Evolutionary conservation across 768 basidiomycete species (phyloP).

Genomic region (Daedaleopsis sinensis): DNA sequence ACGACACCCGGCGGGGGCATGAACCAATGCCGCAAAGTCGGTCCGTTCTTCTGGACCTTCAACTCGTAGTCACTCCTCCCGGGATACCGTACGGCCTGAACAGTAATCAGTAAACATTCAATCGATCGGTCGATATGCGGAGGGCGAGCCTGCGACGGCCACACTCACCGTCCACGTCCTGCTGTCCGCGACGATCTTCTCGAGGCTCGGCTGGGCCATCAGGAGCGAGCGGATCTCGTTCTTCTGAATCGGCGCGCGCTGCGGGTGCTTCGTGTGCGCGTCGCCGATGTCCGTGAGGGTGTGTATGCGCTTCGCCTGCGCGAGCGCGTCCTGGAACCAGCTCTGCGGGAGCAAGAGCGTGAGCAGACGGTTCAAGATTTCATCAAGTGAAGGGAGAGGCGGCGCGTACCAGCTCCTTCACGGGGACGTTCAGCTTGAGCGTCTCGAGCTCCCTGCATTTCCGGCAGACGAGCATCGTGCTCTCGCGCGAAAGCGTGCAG

Average conservation of each 20-base stretch:
- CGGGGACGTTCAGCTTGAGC: slow-evolving; percentile 53
- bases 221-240: slow-evolving; percentile 47
- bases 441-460: slow-evolving; percentile 50
- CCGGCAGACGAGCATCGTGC: slow-evolving; percentile 44
- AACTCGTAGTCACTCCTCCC: neutral
- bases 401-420: slow-evolving; percentile 42
- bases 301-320: slow-evolving; percentile 40
- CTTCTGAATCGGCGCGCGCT: slow-evolving; percentile 40
- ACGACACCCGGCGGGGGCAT: slow-evolving; percentile 1
- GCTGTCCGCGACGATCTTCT: slow-evolving; percentile 50
- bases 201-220: slow-evolving; percentile 41
- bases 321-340: slow-evolving; percentile 30
- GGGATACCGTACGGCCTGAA: neutral
- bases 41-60: slow-evolving; percentile 2
- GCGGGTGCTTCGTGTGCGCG: slow-evolving; percentile 44
- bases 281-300: slow-evolving; percentile 48
- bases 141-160: neutral
- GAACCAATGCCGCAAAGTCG: slow-evolving; percentile 1
- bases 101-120: neutral
- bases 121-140: neutral
- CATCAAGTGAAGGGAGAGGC: neutral
- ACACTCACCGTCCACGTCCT: slow-evolving; percentile 58
- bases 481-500: slow-evolving; percentile 43
- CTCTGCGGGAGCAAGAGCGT: slow-evolving; percentile 32
- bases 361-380: neutral